phyloP scores from a whole-genome alignment of 2,329 filamentous ascomycete species.

The Raffaelea albimanens region DNA sequence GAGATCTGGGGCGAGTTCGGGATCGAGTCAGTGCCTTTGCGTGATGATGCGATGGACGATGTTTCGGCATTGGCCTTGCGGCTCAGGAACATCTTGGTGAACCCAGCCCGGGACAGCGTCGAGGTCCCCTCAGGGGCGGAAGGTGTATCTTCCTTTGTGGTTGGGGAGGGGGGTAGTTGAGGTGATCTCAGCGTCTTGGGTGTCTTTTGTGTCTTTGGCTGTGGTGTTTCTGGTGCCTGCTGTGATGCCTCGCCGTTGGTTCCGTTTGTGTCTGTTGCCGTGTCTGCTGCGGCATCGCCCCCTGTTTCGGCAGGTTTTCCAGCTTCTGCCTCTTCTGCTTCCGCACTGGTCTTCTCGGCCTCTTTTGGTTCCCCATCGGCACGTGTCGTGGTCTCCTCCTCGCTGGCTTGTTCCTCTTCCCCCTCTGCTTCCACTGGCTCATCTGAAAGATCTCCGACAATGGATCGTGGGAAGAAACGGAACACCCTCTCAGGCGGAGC shows the following conservation, averaged over 20 bases:
- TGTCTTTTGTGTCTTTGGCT: neutral
- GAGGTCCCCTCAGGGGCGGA: conserved; percentile 19
- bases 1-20: too few species aligned
- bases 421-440: conserved; percentile 23
- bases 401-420: conserved; percentile 21
- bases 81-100: conserved; percentile 45
- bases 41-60: conserved; percentile 51
- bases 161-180: neutral
- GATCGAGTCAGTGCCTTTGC: conserved; percentile 17
- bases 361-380: conserved; percentile 15
- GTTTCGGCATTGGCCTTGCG: conserved; percentile 40
- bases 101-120: conserved; percentile 28
- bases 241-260: too few species aligned
- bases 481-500: conserved; percentile 86
- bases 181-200: neutral
- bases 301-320: neutral
- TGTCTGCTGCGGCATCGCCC: neutral
- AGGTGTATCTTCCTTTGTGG: conserved; percentile 9
- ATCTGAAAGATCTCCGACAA: conserved; percentile 71
- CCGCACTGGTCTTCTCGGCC: neutral
- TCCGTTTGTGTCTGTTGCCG: neutral
- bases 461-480: conserved; percentile 69
- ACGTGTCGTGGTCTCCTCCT: conserved; percentile 19
- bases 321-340: neutral
- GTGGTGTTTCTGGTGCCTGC: neutral